phyloP scores from a whole-genome alignment of 1,284 basidiomycete genomes.

The Ustilago curta region DNA sequence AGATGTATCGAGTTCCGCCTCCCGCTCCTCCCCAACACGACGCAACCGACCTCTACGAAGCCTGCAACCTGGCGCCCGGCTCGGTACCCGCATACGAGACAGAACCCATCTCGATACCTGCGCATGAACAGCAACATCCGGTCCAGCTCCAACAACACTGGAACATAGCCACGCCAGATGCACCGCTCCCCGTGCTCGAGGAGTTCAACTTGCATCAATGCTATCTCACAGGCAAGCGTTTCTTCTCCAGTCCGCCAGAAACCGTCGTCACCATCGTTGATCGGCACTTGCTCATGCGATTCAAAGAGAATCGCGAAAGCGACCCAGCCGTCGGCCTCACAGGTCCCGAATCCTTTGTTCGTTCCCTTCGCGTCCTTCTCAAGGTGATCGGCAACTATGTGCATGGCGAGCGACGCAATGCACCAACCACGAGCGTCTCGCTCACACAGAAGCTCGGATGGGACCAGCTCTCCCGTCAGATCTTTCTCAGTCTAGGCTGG shows the following conservation, averaged over 20 bases:
- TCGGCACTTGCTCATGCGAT: conserved; percentile 24
- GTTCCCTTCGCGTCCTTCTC: conserved; percentile 37
- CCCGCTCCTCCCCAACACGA: background rate
- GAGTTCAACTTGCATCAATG: conserved; percentile 48
- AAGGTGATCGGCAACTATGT: conserved; percentile 47
- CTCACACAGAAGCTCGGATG: conserved; percentile 49
- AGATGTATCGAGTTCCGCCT: conserved; percentile 11
- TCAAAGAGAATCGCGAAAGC: conserved; percentile 34
- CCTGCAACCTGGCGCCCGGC: conserved; percentile 23
- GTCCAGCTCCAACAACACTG: conserved; percentile 25
- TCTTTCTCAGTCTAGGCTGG: conserved; percentile 45
- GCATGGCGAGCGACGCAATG: conserved; percentile 46
- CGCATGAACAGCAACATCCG: conserved; percentile 21
- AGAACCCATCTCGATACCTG: conserved; percentile 23
- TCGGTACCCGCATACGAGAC: conserved; percentile 44
- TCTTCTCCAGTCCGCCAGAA: conserved; percentile 45
- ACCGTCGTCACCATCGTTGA: conserved; percentile 39
- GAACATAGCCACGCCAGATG: conserved; percentile 10
- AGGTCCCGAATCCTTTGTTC: conserved; percentile 36
- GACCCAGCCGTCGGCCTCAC: conserved; percentile 41
- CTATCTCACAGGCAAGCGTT: conserved; percentile 30
- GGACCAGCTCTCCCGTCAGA: conserved; percentile 33
- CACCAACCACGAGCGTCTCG: conserved; percentile 27
- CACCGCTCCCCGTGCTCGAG: conserved; percentile 22
- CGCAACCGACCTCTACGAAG: conserved; percentile 32